phyloP scores from a whole-genome alignment of 805 yeast genomes.

The Brettanomyces anomalus region DNA sequence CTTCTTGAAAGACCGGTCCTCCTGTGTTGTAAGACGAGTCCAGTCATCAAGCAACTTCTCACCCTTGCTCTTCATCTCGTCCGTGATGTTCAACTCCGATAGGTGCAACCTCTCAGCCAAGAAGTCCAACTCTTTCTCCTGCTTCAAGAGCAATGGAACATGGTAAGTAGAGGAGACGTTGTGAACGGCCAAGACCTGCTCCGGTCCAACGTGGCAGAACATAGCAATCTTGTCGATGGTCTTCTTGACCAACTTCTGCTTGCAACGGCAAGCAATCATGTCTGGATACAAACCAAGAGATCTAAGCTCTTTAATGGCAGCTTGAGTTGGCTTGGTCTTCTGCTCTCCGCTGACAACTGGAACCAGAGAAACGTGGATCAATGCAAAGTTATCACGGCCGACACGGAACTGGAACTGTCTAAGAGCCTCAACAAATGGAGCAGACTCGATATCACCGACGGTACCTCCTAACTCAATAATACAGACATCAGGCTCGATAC shows the following conservation, averaged over 20 bases:
- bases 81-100: slow-evolving; percentile 33
- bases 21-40: slow-evolving; percentile 68
- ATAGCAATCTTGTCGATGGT: slow-evolving; percentile 95
- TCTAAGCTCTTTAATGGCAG: slow-evolving; percentile 95
- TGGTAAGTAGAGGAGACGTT: slow-evolving; percentile 97
- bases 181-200: slow-evolving; percentile 93
- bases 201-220: slow-evolving; percentile 99
- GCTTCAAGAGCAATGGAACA: slow-evolving; percentile 84
- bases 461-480: slow-evolving; percentile 98
- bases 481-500: slow-evolving; percentile 90
- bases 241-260: slow-evolving; percentile 66
- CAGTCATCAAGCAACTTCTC: slow-evolving; percentile 62
- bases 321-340: slow-evolving; percentile 98
- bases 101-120: slow-evolving; percentile 62
- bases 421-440: slow-evolving; percentile 97
- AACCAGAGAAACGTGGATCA: slow-evolving; percentile 93
- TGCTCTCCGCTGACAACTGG: slow-evolving; percentile 99
- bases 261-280: slow-evolving; percentile 96
- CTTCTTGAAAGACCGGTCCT: slow-evolving; percentile 75
- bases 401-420: slow-evolving; percentile 98
- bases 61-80: slow-evolving; percentile 57
- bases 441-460: slow-evolving; percentile 97
- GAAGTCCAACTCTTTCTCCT: slow-evolving; percentile 75
- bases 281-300: slow-evolving; percentile 92
- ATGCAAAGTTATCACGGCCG: slow-evolving; percentile 86